Conservation (phyloP, 495 filamentous ascomycete species). For the Baudoinia panamericana region DNA sequence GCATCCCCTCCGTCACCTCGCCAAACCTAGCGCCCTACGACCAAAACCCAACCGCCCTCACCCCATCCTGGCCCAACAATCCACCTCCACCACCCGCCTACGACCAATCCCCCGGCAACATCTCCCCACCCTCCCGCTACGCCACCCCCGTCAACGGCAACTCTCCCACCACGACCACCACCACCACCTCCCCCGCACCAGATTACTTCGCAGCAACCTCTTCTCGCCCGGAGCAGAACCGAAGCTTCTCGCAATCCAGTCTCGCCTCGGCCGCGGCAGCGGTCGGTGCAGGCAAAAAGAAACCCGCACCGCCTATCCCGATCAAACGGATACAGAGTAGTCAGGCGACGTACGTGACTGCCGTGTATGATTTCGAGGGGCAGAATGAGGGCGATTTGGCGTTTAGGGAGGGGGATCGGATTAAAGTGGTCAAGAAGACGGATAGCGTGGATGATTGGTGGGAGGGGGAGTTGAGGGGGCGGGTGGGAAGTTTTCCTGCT, state of each 20-base stretch:
- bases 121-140: conserved; percentile 11
- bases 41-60: conserved; percentile 1
- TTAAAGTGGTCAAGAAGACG: conserved; percentile 73
- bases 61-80: background rate
- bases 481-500: conserved; percentile 70
- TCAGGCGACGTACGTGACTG: conserved; percentile 56
- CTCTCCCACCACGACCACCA: no score
- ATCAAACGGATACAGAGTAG: conserved; percentile 38
- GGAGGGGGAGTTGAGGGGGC: conserved; percentile 71
- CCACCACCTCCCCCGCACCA: no score
- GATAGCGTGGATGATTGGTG: conserved; percentile 88
- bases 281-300: conserved; percentile 39
- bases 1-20: conserved; percentile 11
- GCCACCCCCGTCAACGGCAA: conserved; percentile 6
- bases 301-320: conserved; percentile 59
- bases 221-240: conserved; percentile 5
- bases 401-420: conserved; percentile 75
- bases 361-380: conserved; percentile 67
- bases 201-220: conserved; percentile 10
- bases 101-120: background rate
- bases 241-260: background rate
- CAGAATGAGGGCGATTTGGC: conserved; percentile 60
- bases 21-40: conserved; percentile 4
- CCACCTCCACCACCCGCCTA: conserved; percentile 2
- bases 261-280: conserved; percentile 11